Base-by-base conservation (phyloP, 768 basidiomycete genomes). In the Rhodotorula taiwanensis region DNA sequence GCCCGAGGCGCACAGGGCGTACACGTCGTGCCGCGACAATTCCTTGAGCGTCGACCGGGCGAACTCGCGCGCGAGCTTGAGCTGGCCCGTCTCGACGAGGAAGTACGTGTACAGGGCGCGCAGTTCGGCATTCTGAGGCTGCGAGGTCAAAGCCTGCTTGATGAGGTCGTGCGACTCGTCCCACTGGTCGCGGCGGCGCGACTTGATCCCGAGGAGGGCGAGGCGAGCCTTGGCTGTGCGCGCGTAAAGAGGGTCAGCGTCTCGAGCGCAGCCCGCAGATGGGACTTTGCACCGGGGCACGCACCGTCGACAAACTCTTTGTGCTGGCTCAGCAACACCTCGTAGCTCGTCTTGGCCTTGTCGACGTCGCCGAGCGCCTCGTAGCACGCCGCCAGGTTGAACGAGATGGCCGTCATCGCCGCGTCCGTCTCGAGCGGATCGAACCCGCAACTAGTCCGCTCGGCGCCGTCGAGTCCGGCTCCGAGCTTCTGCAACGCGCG, bases 261-360 rank as follows among this genome's bases (percentile, higher is more conserved):
- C n/a, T n/a, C n/a, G n/a, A n/a, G 39, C 39, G 39, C 39, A 41
- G 39, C 39, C 11, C 39, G 18, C 11, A 41, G 11, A 18, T 10
- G 39, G 11, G 39, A 41, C 18, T 10, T 18, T 18, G 10, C 39
- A 18, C 39, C 11, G 11, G 3, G 16, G 41, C 20, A 78, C 86
- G 51, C 69, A 94, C 93, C 94, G 74, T 97, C 94, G 28, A 92
- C 83, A 74, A 94, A 97, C 77, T 98, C 95, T 2, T 93, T 90
- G 79, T 98, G 94, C 56, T 87, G 81, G n/a, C 83, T 78, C 41
- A 97, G 76, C 14, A 98, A 34, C 36, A 55, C 79, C 75, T 91
- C 83, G 71, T 93, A 98, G 3, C 89, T 90, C 69, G 87, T 88
- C 66, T 81, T 85, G 4, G 94, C 93, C 64, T 85, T 80, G 3